phyloP scores from a whole-genome alignment of 2,329 filamentous ascomycete species.

The Hymenoscyphus linearis region DNA sequence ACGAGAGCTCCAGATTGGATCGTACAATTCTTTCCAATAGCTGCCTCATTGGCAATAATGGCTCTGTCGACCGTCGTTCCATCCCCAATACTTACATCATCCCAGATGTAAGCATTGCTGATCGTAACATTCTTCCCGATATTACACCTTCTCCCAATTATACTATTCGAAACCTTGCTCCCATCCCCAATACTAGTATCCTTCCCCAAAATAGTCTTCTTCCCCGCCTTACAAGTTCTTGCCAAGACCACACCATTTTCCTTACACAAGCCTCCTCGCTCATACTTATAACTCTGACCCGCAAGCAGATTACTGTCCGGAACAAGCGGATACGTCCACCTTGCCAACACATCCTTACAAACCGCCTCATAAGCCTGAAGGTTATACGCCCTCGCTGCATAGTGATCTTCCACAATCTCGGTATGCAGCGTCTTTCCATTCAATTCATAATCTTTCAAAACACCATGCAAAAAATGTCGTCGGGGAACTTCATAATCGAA shows the following conservation, averaged over 20 bases:
- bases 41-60: slow-evolving; percentile 68
- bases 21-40: slow-evolving; percentile 64
- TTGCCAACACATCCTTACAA: slow-evolving; percentile 75
- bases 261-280: slow-evolving; percentile 66
- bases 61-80: slow-evolving; percentile 64
- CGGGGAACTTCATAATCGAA: slow-evolving; percentile 93
- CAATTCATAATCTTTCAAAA: slow-evolving; percentile 92
- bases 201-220: slow-evolving; percentile 69
- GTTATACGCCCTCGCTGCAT: slow-evolving; percentile 80
- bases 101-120: slow-evolving; percentile 81
- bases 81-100: slow-evolving; percentile 73
- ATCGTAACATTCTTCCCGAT: slow-evolving; percentile 82
- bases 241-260: slow-evolving; percentile 73
- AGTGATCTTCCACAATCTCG: slow-evolving; percentile 76
- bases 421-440: slow-evolving; percentile 97
- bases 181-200: slow-evolving; percentile 70
- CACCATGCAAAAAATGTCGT: slow-evolving; percentile 83
- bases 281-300: slow-evolving; percentile 69
- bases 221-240: slow-evolving; percentile 63
- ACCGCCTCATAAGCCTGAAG: slow-evolving; percentile 87
- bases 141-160: slow-evolving; percentile 78
- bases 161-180: slow-evolving; percentile 65
- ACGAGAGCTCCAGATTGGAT: slow-evolving; percentile 71
- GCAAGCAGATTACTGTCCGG: slow-evolving; percentile 82
- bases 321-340: slow-evolving; percentile 84